Percentiles rank a stretch among this genome's conserved stretches.
Conservation (phyloP, 768 basidiomycete genomes). For the Collybia sordida region DNA sequence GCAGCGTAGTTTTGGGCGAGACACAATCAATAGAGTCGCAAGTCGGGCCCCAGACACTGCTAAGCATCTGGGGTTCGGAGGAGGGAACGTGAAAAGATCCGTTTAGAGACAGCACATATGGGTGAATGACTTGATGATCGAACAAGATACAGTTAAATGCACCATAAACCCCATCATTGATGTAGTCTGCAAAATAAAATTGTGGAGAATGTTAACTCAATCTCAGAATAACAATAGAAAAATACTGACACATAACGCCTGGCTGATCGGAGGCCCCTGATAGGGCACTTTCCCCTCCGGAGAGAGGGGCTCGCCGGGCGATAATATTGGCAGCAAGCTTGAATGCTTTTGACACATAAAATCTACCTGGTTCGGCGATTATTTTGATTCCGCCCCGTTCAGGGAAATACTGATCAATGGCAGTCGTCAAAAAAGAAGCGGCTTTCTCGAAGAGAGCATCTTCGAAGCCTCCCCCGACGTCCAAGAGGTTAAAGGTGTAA, state of each 20-base stretch:
- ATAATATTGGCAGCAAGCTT: conserved; percentile 92
- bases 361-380: conserved; percentile 95
- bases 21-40: conserved; percentile 98
- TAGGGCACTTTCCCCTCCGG: conserved; percentile 23
- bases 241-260: conserved; percentile 84
- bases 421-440: conserved; percentile 64
- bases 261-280: conserved; percentile 38
- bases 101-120: conserved; percentile 71
- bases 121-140: conserved; percentile 92
- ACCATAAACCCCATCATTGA: conserved; percentile 99
- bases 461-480: conserved; percentile 97
- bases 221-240: background rate
- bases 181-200: conserved; percentile 94
- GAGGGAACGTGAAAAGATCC: conserved; percentile 61
- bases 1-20: conserved; percentile 59
- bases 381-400: conserved; percentile 67
- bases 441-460: conserved; percentile 81
- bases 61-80: conserved; percentile 41
- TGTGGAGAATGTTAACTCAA: conserved; percentile 9
- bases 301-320: conserved; percentile 70
- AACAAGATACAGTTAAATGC: conserved; percentile 97
- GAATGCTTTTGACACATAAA: conserved; percentile 91
- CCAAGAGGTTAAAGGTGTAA: conserved; percentile 80
- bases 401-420: conserved; percentile 82
- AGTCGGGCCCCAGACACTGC: conserved; percentile 97